Evolutionary conservation across 345 rosid genomes (phyloP).

Genomic region (Durio zibethinus): DNA sequence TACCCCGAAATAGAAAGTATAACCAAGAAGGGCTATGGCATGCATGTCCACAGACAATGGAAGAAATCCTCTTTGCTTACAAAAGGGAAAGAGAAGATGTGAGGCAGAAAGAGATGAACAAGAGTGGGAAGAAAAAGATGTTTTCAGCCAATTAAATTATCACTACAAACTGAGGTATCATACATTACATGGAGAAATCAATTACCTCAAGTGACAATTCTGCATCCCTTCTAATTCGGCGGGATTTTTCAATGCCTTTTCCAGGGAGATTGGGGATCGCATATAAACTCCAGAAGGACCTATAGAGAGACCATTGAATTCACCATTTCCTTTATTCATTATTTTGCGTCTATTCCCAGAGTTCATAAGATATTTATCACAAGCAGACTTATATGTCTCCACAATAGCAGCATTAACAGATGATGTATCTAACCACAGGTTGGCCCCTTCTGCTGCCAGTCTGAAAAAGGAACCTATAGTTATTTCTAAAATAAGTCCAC

Average conservation of each 20-base stretch:
- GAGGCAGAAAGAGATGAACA: not conserved
- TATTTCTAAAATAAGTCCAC: slow-evolving; percentile 8
- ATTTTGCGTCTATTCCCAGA: slow-evolving; percentile 29
- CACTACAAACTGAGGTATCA: not conserved
- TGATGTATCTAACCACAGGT: slow-evolving; percentile 82
- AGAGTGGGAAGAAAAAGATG: not conserved
- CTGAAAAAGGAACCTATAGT: slow-evolving; percentile 37
- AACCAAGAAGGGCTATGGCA: not conserved
- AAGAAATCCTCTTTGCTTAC: not conserved
- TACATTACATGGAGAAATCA: not conserved
- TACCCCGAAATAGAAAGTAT: not conserved
- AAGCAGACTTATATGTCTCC: slow-evolving; percentile 63
- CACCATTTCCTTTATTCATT: slow-evolving; percentile 23
- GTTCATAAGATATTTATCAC: slow-evolving; percentile 42
- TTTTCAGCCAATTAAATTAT: not conserved
- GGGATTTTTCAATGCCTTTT: slow-evolving; percentile 82
- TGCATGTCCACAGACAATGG: not conserved
- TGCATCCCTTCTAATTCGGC: slow-evolving; percentile 86
- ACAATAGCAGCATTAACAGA: slow-evolving; percentile 79
- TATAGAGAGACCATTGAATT: slow-evolving; percentile 33
- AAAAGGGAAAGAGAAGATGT: not conserved
- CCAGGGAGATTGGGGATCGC: slow-evolving; percentile 75
- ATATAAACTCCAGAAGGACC: slow-evolving; percentile 60
- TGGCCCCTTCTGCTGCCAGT: slow-evolving; percentile 63
- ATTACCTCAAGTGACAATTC: slow-evolving; percentile 80